Evolutionary conservation across 1,139 yeast genomes (phyloP).

Genomic region (Casaregolazyma lundiana): DNA sequence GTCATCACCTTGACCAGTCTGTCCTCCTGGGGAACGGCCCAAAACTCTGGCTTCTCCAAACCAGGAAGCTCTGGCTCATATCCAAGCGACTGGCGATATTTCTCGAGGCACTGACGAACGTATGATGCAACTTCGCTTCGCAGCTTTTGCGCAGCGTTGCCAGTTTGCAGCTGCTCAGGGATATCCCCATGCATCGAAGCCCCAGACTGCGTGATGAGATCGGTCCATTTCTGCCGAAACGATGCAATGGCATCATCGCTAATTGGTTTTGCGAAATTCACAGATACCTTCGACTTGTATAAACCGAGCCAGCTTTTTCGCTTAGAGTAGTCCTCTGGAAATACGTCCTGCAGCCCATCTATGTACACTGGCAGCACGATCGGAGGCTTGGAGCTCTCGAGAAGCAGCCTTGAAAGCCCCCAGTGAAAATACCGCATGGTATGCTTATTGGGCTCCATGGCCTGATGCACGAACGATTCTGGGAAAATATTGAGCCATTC

Average conservation of each 20-base stretch:
- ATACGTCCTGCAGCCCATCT: slow-evolving; percentile 80
- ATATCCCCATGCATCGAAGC: slow-evolving; percentile 40
- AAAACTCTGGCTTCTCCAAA: slow-evolving; percentile 62
- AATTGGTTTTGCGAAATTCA: slow-evolving; percentile 69
- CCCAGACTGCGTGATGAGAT: slow-evolving; percentile 48
- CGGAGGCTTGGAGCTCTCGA: slow-evolving; percentile 82
- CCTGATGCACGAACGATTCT: slow-evolving; percentile 88
- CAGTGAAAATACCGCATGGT: slow-evolving; percentile 94
- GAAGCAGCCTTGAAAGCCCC: slow-evolving; percentile 82
- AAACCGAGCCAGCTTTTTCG: slow-evolving; percentile 50
- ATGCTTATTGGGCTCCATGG: slow-evolving; percentile 69
- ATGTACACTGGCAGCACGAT: slow-evolving; percentile 85
- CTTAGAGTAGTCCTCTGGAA: slow-evolving; percentile 59
- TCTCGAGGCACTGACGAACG: slow-evolving; percentile 49
- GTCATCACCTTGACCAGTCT: slow-evolving; percentile 12
- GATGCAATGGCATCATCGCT: slow-evolving; percentile 54
- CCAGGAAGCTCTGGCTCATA: slow-evolving; percentile 43
- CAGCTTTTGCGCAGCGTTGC: slow-evolving; percentile 56
- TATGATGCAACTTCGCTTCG: slow-evolving; percentile 69
- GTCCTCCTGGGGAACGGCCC: slow-evolving; percentile 42
- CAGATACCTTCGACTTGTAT: slow-evolving; percentile 61
- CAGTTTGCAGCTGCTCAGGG: slow-evolving; percentile 56
- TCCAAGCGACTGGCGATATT: slow-evolving; percentile 46
- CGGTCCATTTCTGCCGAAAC: slow-evolving; percentile 66
- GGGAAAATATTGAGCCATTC: slow-evolving; percentile 96